Evolutionary conservation across 768 basidiomycete genomes (phyloP).

Genomic region (Melanogaster broomeanus): DNA sequence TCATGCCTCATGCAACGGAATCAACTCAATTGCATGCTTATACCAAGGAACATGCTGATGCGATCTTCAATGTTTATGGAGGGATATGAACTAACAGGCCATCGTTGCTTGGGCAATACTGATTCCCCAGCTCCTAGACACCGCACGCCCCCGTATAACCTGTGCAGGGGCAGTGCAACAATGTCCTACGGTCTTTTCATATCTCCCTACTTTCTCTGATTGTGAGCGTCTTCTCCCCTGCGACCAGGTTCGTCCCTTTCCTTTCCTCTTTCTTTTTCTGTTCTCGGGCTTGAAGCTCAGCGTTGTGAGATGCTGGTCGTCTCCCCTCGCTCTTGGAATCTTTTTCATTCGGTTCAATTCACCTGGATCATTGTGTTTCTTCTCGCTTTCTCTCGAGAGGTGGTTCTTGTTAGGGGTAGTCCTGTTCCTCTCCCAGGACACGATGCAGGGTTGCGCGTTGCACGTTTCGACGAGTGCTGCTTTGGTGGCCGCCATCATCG

Average conservation of each 20-base stretch:
- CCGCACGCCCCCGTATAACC: background rate
- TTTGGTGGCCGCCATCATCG: background rate
- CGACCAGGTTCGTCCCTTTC: background rate
- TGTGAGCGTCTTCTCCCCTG: background rate
- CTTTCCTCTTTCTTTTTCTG: background rate
- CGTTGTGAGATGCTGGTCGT: conserved; percentile 15
- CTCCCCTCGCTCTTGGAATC: background rate
- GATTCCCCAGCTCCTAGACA: background rate
- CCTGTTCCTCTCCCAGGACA: background rate
- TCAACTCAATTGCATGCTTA: no score
- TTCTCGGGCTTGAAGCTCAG: conserved; percentile 12
- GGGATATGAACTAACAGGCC: no score
- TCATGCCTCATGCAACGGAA: no score
- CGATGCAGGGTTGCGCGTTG: background rate
- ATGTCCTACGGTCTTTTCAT: background rate
- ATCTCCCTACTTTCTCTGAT: background rate
- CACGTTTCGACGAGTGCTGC: background rate
- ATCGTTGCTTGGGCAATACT: no score
- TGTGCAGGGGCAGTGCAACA: conserved; percentile 2
- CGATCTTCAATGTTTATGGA: no score
- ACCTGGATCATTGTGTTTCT: background rate
- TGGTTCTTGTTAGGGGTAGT: background rate
- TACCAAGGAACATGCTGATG: no score
- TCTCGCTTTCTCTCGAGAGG: background rate
- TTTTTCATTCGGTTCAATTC: background rate